Conservation (phyloP, 78 protist genomes). For the Planoprotostelium fungivorum region DNA sequence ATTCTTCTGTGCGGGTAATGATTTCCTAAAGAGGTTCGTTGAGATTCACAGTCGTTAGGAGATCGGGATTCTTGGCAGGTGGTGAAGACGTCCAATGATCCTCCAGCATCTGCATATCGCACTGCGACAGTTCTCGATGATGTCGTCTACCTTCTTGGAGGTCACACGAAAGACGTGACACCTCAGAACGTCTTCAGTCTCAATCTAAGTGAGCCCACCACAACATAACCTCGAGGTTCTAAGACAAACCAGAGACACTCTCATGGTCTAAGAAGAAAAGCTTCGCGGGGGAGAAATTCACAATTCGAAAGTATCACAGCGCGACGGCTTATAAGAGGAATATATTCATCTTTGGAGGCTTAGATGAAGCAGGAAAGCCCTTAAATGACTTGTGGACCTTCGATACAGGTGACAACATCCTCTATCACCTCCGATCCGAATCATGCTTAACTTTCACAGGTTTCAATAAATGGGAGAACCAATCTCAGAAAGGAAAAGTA, state of each 20-base stretch:
- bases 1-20: no score
- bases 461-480: not conserved
- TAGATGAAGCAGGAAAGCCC: not conserved
- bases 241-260: not conserved
- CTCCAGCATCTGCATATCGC: not conserved
- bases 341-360: not conserved
- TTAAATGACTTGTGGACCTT: not conserved
- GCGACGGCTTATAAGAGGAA: not conserved
- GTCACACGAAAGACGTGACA: not conserved
- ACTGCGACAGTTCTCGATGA: not conserved
- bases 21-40: no score
- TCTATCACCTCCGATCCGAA: not conserved
- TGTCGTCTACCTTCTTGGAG: not conserved
- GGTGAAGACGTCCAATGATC: no score
- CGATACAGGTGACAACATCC: not conserved
- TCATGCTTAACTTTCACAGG: not conserved
- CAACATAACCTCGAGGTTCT: not conserved
- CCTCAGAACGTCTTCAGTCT: not conserved
- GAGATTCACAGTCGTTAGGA: no score
- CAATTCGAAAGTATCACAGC: not conserved
- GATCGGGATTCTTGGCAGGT: no score
- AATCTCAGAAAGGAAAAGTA: not conserved
- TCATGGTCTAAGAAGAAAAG: not conserved
- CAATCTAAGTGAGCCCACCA: not conserved
- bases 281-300: not conserved